phyloP scores from a whole-genome alignment of 805 yeast species.

The Cyberlindnera subsufficiens region DNA sequence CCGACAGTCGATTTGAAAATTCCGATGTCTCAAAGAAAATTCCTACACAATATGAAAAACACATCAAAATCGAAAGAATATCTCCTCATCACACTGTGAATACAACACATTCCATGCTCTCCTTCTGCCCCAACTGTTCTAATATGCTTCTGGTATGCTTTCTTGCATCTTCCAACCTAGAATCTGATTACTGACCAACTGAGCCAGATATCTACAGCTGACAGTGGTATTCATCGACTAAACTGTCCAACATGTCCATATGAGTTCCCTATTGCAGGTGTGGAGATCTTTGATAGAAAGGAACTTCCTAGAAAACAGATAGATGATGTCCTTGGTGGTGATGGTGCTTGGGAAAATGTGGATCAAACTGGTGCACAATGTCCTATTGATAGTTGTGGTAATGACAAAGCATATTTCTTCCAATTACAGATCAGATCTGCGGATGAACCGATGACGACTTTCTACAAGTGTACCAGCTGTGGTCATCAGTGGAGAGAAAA shows the following conservation, averaged over 20 bases:
- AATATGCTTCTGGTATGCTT: slow-evolving; percentile 70
- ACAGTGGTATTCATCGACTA: slow-evolving; percentile 56
- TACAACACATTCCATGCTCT: slow-evolving; percentile 49
- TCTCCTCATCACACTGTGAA: background rate
- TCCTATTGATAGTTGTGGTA: slow-evolving; percentile 81
- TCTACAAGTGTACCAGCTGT: slow-evolving; percentile 91
- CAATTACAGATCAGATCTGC: slow-evolving; percentile 96
- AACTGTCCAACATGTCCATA: slow-evolving; percentile 95
- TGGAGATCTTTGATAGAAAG: slow-evolving; percentile 82
- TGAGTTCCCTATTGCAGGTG: slow-evolving; percentile 80
- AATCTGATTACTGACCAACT: background rate
- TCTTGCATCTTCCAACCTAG: background rate
- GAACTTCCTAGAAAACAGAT: slow-evolving; percentile 80
- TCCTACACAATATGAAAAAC: background rate
- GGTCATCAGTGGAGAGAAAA: slow-evolving; percentile 97
- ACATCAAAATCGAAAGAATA: background rate
- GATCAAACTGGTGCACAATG: slow-evolving; percentile 94
- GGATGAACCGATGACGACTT: slow-evolving; percentile 99
- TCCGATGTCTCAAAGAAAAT: background rate
- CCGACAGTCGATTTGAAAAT: no score
- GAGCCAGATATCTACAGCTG: slow-evolving; percentile 47
- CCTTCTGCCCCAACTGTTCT: slow-evolving; percentile 93
- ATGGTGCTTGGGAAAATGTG: slow-evolving; percentile 98
- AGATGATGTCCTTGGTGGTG: slow-evolving; percentile 95
- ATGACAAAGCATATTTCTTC: slow-evolving; percentile 90